A percentile compares a stretch with the other conserved stretches of the same genome.
phyloP scores from a whole-genome alignment of 495 filamentous ascomycete species.

The Aspergillus haitiensis region DNA sequence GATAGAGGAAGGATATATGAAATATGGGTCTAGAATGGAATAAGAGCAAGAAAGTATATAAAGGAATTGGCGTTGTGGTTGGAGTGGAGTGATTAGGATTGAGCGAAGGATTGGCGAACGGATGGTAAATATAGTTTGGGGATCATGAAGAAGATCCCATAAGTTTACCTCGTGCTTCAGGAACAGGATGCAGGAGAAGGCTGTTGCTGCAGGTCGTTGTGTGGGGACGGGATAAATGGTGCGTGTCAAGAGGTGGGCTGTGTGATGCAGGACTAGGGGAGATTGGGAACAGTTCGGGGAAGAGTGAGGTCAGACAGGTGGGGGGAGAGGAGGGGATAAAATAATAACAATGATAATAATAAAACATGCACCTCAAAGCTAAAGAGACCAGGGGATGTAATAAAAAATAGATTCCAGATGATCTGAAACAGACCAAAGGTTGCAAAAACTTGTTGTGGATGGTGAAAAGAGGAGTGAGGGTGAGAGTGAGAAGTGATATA shows the following conservation, averaged over 20 bases:
- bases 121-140: conserved; percentile 28
- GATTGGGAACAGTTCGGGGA: conserved; percentile 15
- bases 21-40: conserved; percentile 1
- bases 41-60: conserved; percentile 6
- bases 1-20: conserved; percentile 9
- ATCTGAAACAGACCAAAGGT: conserved; percentile 14
- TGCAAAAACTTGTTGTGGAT: conserved; percentile 7
- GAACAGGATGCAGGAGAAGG: conserved; percentile 8
- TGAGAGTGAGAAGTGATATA: conserved; percentile 12
- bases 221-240: conserved; percentile 25
- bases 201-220: conserved; percentile 14
- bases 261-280: conserved; percentile 24
- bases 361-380: not conserved
- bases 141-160: conserved; percentile 21
- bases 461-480: not conserved
- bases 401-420: conserved; percentile 13
- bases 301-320: conserved; percentile 18
- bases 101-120: conserved; percentile 24
- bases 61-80: conserved; percentile 13
- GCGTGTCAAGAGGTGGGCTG: conserved; percentile 25
- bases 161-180: conserved; percentile 20
- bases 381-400: not conserved
- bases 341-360: conserved; percentile 6
- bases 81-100: conserved; percentile 22
- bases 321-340: conserved; percentile 2